Base-by-base conservation (phyloP, 768 basidiomycete species). In the Xerocomellus amylosporus region DNA sequence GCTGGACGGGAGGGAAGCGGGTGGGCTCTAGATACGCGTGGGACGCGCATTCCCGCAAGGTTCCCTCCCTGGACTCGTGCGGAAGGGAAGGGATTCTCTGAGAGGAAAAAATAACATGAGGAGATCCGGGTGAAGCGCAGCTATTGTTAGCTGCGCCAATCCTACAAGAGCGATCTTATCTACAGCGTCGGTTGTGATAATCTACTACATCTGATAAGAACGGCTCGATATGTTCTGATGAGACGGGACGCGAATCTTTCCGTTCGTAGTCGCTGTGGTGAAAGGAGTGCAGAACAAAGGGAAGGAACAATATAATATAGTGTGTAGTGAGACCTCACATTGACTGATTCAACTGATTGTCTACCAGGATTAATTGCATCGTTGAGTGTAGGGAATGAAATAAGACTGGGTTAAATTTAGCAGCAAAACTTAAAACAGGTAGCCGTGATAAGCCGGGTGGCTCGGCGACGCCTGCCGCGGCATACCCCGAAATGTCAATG, bases 121-220 rank as follows among this genome's bases (percentile, higher is more conserved):
- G 53, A 33, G 37, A 17, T 48, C 52, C 51, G 38, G 22, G 37
- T 14, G 24, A 19, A 28, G 52, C 31, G 28, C 30, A 46, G 51
- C 51, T 64, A 56, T 63, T 61, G 60, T 56, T 56, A 31, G 57
- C 8, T 44, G 49, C 17, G 53, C 49, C 41, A 37, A 53, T 58
- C 61, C 39, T 51, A 6, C 22, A n/a, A 17, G 19, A 7, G 17
- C 9, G 34, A 65, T 61, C 56, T 67, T 67, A 65, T 65, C 64
- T 66, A 22, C 19, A 36, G 43, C 26, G 41, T 9, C 34, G 44
- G 44, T 8, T 30, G 44, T 33, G 45, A 55, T 60, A 28, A 61
- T 60, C 58, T 50, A 30, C 58, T 50, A 30, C 33, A 39, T 34
- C 33, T 1, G 33, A 34, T 38, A 38, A n/a, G 37, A 39, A 26